Percentiles rank a stretch among this genome's conserved stretches.
Evolutionary conservation across 2,329 filamentous ascomycete genomes (phyloP).

Genomic region (Aspergillus transmontanensis): DNA sequence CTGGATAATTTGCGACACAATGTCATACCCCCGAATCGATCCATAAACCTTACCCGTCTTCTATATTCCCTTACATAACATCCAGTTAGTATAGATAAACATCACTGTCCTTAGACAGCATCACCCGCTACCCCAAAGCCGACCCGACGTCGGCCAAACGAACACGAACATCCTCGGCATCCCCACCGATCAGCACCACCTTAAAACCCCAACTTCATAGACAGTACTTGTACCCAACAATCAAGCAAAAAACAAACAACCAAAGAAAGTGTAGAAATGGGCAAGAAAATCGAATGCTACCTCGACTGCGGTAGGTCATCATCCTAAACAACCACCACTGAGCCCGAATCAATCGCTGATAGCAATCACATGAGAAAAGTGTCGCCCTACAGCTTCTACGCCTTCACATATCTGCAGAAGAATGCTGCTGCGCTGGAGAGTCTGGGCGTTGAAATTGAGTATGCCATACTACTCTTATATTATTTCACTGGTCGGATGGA

Average conservation of each 20-base stretch:
- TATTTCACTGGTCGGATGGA: background rate
- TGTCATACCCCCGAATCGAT: too few relatives aligned
- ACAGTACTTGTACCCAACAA: background rate
- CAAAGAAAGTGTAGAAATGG: conserved; percentile 47
- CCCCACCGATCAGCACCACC: background rate
- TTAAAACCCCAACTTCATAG: background rate
- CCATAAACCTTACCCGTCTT: too few relatives aligned
- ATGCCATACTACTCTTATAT: conserved; percentile 30
- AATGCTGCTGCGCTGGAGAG: conserved; percentile 58
- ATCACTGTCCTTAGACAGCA: background rate
- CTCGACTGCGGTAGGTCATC: conserved; percentile 64
- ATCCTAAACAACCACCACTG: background rate
- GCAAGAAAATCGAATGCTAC: conserved; percentile 65
- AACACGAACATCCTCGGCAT: conserved; percentile 7
- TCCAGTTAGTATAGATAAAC: background rate
- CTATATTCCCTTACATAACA: background rate
- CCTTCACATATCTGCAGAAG: conserved; percentile 59
- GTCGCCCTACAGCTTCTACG: conserved; percentile 60
- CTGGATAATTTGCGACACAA: too few relatives aligned
- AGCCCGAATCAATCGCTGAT: background rate
- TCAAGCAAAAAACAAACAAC: background rate
- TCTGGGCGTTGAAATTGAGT: conserved; percentile 69
- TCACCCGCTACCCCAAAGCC: background rate
- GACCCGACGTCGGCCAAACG: conserved; percentile 5
- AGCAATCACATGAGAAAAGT: conserved; percentile 48